phyloP scores from a whole-genome alignment of 1,284 basidiomycete genomes.

The Cystobasidium slooffiae region DNA sequence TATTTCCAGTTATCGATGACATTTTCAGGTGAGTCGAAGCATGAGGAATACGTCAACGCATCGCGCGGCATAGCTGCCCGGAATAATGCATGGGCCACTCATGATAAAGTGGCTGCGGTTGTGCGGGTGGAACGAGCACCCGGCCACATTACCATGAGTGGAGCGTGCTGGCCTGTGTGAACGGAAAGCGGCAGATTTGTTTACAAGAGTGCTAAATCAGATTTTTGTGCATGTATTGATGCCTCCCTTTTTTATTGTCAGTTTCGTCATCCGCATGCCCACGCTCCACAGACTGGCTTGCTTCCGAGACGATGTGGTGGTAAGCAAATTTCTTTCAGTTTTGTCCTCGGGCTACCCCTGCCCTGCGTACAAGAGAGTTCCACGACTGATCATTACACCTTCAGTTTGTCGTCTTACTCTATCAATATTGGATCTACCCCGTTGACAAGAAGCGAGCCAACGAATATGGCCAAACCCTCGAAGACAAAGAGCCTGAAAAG shows the following conservation, averaged over 20 bases:
- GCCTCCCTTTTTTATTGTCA: slow-evolving; percentile 42
- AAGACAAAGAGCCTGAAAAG: slow-evolving; percentile 25
- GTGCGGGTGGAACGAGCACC: too few relatives aligned
- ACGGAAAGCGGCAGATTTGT: too few relatives aligned
- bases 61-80: neutral
- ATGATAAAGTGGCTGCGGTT: too few relatives aligned
- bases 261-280: slow-evolving; percentile 94
- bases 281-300: slow-evolving; percentile 85
- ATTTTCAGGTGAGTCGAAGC: neutral
- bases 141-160: too few relatives aligned
- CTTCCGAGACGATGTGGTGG: slow-evolving; percentile 63
- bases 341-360: too few relatives aligned
- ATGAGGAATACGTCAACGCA: neutral
- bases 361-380: too few relatives aligned
- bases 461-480: slow-evolving; percentile 71
- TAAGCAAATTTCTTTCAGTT: neutral
- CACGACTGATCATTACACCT: too few relatives aligned
- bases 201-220: too few relatives aligned
- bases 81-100: neutral
- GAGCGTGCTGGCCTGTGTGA: too few relatives aligned
- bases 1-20: slow-evolving; percentile 9
- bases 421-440: slow-evolving; percentile 65
- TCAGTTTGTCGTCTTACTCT: slow-evolving; percentile 44
- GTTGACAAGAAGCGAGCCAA: slow-evolving; percentile 91
- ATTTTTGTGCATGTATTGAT: too few relatives aligned